phyloP scores from a whole-genome alignment of 768 basidiomycete species.

The Rubroboletus satanas region DNA sequence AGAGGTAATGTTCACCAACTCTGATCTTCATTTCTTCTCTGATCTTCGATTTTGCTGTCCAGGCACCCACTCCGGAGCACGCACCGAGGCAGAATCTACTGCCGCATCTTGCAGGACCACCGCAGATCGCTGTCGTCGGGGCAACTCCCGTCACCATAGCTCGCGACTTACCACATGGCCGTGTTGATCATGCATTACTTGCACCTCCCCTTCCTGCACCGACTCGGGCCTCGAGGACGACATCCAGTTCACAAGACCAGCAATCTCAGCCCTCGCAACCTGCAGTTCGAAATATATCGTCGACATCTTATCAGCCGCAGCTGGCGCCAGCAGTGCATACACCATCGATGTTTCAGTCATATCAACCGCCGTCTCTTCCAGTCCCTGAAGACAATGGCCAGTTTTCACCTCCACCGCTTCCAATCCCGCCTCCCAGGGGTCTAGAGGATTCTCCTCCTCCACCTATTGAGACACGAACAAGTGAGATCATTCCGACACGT shows the following conservation, averaged over 20 bases:
- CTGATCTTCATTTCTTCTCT: conserved; percentile 1
- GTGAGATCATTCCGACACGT: conserved; percentile 25
- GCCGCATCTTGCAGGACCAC: conserved; percentile 15
- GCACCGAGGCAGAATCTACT: conserved; percentile 7
- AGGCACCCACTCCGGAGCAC: conserved; percentile 25
- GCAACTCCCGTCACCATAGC: conserved; percentile 23
- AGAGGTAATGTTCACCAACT: conserved; percentile 20
- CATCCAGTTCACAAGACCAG: conserved; percentile 23
- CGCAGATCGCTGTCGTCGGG: conserved; percentile 31
- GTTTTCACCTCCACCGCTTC: conserved; percentile 29
- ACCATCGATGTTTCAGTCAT: conserved; percentile 25
- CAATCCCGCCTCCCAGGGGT: conserved; percentile 27
- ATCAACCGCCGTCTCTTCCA: conserved; percentile 21
- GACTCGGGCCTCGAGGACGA: conserved; percentile 22
- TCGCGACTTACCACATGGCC: conserved; percentile 23
- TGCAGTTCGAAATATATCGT: conserved; percentile 5
- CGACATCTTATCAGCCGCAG: conserved; percentile 16
- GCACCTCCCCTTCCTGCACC: conserved; percentile 28
- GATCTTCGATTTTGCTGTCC: not conserved
- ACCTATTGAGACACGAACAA: conserved; percentile 22
- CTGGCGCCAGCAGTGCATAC: conserved; percentile 7
- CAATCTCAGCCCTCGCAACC: conserved; percentile 13
- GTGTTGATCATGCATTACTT: conserved; percentile 24
- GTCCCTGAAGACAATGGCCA: conserved; percentile 13
- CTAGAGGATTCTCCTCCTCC: conserved; percentile 19